Evolutionary conservation across 495 filamentous ascomycete species (phyloP).

Genomic region (Halenospora varia): DNA sequence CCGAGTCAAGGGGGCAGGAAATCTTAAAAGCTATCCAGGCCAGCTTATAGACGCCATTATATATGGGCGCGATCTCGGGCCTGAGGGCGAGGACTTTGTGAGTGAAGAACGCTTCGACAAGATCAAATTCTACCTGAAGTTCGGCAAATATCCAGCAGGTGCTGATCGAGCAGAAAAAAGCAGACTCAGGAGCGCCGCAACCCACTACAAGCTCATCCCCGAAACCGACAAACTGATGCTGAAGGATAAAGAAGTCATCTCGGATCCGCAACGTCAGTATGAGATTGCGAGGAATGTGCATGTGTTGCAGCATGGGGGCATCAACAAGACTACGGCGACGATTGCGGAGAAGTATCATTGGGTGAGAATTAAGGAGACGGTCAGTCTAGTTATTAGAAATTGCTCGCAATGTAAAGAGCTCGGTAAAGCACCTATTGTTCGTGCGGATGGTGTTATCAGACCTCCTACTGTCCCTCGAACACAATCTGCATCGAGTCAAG

Average conservation of each 20-base stretch:
- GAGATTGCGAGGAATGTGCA: slow-evolving; percentile 80
- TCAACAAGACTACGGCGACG: slow-evolving; percentile 95
- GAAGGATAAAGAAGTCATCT: slow-evolving; percentile 96
- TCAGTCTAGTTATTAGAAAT: slow-evolving; percentile 88
- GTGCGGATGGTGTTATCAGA: slow-evolving; percentile 22
- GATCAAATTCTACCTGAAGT: slow-evolving; percentile 94
- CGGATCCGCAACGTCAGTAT: slow-evolving; percentile 87
- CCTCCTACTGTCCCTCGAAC: neutral
- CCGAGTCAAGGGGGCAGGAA: slow-evolving; percentile 81
- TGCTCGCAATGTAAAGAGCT: slow-evolving; percentile 87
- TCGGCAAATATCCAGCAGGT: slow-evolving; percentile 87
- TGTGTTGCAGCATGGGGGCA: slow-evolving; percentile 75
- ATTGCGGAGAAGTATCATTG: slow-evolving; percentile 95
- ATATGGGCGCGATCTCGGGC: slow-evolving; percentile 82
- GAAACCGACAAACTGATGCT: slow-evolving; percentile 83
- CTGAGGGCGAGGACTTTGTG: slow-evolving; percentile 78
- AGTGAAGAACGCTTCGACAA: slow-evolving; percentile 98
- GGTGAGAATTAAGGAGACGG: slow-evolving; percentile 98
- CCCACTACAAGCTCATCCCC: slow-evolving; percentile 81
- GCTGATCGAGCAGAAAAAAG: slow-evolving; percentile 95
- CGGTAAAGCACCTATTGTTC: slow-evolving; percentile 52
- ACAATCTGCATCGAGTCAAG: slow-evolving; percentile 5
- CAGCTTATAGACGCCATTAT: slow-evolving; percentile 93
- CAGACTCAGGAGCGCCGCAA: slow-evolving; percentile 86
- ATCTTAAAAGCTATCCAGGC: slow-evolving; percentile 74